Base-by-base conservation (phyloP, 1,284 basidiomycete genomes). In the Entoloma clypeatum region DNA sequence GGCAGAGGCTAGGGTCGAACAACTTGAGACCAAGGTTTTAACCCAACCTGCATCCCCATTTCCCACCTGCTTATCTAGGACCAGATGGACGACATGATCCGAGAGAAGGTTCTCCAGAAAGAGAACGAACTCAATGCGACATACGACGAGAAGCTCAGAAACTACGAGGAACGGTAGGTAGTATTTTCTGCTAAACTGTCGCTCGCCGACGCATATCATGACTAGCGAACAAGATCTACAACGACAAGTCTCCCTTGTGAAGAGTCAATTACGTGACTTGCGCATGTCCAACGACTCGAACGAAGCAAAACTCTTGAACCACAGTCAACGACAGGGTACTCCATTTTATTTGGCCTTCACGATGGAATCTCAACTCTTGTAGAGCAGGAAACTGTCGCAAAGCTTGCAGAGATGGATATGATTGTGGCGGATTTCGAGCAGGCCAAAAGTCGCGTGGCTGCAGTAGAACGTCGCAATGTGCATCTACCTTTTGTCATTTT, bases 81-180 rank as follows among this genome's bases (percentile, higher is more conserved):
- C 31, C 47, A 62, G 85, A 95, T 97, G 89, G 92, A 97, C 22
- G 81, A 86, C 28, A 69, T 91, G 63, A 87, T 97, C 41, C 75
- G 80, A 46, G 91, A 95, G 52, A 82, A 85, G 53, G 84, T 95
- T 11, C 70, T 72, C 0, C 87, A 91, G 61, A 94, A 96, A 64
- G 92, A 96, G 69, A 92, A 91, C 44, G 94, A 97, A 65, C 71
- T 97, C 8, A 91, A 94, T 51, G 95, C 95, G 13, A 92, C 90
- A 5, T 97, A 96, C 55, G 94, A 98, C 54, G 95, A 99, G 68
- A 84, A 86, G 53, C 75, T 98, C 60, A 75, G 88, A 43, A 98
- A 98, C 61, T 95, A 95, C 52, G 90, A 94, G 61, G 92, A 96
- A 57, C 76, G 92, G 90, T 92, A 49, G 13, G 70, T 53, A 27